Base-by-base conservation (phyloP, 345 rosid genomes). In the Excoecaria cochinchinensis region DNA sequence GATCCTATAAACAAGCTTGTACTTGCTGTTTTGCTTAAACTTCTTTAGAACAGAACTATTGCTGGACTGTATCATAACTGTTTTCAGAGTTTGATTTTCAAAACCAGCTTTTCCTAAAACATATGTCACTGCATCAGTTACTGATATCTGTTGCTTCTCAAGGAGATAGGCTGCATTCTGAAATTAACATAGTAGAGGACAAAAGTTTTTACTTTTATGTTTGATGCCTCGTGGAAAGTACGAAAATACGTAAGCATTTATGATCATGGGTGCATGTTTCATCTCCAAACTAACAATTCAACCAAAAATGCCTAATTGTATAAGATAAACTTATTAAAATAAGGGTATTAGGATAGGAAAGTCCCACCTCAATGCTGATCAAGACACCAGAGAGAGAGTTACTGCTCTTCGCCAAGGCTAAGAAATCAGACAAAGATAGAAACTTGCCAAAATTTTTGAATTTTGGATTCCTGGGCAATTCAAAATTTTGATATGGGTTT, bases 11-110 rank as follows among this genome's bases (percentile, higher is more conserved):
- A 90, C 97, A 57, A 81, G 92, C 74, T 88, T 77, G 76, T 90
- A 91, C 24, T 56, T 79, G 50, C 56, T 76, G 24, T 79, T 81
- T 46, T 74, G 85, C 84, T 83, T 95, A 52, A 95, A 78, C 79
- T 86, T 84, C 81, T 58, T 78, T 22, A 95, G 84, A 72, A 93
- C 93, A 8, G 98, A 86, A 82, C 96, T 95, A 74, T 85, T 78
- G 24, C 87, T 80, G 75, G 99, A 95, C 83, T 90, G 94, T 75
- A 93, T 87, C 96, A 93, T 90, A 57, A 95, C 93, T 72, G 81
- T 86, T 71, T 69, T 81, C 40, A 85, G 51, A 67, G 81, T 86
- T 48, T 51, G 81, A 13, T 83, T 86, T 68, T 36, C 84, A 78
- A 86, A 91, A 68, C 98, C 95, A 67, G 94, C 90, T 71, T 81